Conservation (phyloP, 305 asterid species). For the Withania somnifera region DNA sequence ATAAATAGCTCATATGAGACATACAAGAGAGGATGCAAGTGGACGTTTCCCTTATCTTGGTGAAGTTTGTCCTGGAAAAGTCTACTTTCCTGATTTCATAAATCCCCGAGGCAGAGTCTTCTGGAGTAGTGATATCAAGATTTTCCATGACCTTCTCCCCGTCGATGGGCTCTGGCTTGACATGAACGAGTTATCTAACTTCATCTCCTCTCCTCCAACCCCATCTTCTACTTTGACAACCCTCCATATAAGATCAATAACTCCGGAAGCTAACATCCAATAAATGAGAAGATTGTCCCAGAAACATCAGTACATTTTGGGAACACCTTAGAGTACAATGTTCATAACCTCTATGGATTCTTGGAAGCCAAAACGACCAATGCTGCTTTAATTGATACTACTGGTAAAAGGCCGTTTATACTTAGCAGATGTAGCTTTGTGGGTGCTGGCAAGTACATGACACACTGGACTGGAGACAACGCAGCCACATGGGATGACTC, state of each 20-base stretch:
- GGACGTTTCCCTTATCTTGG: slow-evolving; percentile 70
- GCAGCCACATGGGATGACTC: slow-evolving; percentile 84
- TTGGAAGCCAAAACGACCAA: slow-evolving; percentile 62
- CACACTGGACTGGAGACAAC: slow-evolving; percentile 97
- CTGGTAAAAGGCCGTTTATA: slow-evolving; percentile 73
- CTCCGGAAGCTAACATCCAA: slow-evolving; percentile 24
- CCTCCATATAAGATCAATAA: slow-evolving; percentile 69
- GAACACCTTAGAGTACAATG: slow-evolving; percentile 50
- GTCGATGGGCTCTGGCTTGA: slow-evolving; percentile 89
- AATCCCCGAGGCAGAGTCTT: slow-evolving; percentile 32
- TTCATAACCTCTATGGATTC: slow-evolving; percentile 72
- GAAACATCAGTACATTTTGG: slow-evolving; percentile 58
- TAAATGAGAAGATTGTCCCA: slow-evolving; percentile 39
- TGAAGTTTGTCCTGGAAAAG: slow-evolving; percentile 78
- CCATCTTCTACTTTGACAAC: slow-evolving; percentile 39
- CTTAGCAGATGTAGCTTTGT: slow-evolving; percentile 74
- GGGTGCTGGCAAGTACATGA: slow-evolving; percentile 77
- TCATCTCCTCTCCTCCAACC: slow-evolving; percentile 30
- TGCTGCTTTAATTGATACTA: slow-evolving; percentile 35
- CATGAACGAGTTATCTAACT: slow-evolving; percentile 83
- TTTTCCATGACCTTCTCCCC: slow-evolving; percentile 42
- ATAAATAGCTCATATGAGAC: slow-evolving; percentile 50
- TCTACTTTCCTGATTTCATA: slow-evolving; percentile 74
- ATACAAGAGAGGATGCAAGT: slow-evolving; percentile 53
- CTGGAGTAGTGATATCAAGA: slow-evolving; percentile 65